These are phyloP conservation scores for Dictyostelium capitatum DNA, from an alignment of 78 protist species.

Conservation along the genomic window DNA sequence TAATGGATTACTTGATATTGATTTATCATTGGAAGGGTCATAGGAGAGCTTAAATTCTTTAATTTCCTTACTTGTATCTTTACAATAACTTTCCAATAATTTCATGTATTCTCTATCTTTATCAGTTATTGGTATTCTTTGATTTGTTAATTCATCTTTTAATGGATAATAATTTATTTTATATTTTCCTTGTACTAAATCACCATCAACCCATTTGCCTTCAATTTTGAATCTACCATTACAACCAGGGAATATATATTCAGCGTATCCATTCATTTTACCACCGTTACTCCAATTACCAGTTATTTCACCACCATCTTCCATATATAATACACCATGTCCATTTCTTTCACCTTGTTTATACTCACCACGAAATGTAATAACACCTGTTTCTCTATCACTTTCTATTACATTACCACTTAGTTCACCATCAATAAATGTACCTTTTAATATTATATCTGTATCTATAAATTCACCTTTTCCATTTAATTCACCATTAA, in stretches of 20 bases:
- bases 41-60: neutral
- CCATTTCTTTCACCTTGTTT: conserved; percentile 47
- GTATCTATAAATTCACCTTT: neutral
- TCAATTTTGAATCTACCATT: conserved; percentile 50
- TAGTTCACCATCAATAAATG: conserved; percentile 7
- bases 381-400: neutral
- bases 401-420: neutral
- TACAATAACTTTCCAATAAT: neutral
- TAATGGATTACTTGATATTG: conserved; percentile 30
- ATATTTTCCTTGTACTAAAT: conserved; percentile 14
- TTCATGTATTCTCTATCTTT: neutral
- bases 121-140: neutral
- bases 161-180: neutral
- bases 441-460: conserved; percentile 9
- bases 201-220: conserved; percentile 62
- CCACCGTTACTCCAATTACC: conserved; percentile 26
- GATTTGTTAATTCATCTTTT: neutral
- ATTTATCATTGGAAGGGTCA: neutral
- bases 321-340: conserved; percentile 15
- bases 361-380: conserved; percentile 40
- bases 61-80: too few species aligned
- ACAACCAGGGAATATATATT: conserved; percentile 20
- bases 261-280: conserved; percentile 24
- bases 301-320: conserved; percentile 35
- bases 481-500: conserved; percentile 31